Base-by-base conservation (phyloP, 768 basidiomycete genomes). In the Astraeus odoratus region DNA sequence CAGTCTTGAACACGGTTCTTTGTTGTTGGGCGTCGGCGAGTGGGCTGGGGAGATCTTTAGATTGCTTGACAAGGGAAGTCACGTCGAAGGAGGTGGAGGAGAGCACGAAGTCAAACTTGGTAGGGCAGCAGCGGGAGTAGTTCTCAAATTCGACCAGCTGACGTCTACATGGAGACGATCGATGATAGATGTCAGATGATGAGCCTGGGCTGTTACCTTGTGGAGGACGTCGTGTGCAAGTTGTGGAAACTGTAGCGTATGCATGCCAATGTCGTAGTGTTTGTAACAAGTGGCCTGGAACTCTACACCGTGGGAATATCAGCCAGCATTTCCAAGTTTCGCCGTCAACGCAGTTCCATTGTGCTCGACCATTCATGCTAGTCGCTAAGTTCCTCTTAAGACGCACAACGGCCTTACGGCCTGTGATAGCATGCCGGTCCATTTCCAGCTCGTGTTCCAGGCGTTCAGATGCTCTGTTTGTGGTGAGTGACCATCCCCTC, bases 391-490 rank as follows among this genome's bases (percentile, higher is more conserved):
- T 53, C 41, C 47, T n/a, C n/a, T n/a, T 43, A 36, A 49, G 38
- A 33, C 42, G 24, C 13, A 35, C 52, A 2, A 36, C 42, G 39
- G 51, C 49, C 22, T 41, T 57, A 42, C 55, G 58, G 27, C 46
- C 60, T 22, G 26, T 44, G 31, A 24, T 46, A 20, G 29, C 53
- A 15, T 51, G 52, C 39, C 62, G 65, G 30, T 52, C 37, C 22
- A 54, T 75, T 22, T 68, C 64, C 8, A 69, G 69, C 0, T 70
- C 76, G 9, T 51, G 61, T 8, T 42, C 72, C 15, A 73, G 77
- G 55, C 65, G 68, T 55, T 94, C 91, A 5, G 91, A 93, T 62
- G 84, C 88, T 27, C 78, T 93, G 51, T 94, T 93, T 59, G 80
- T 88, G 64, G 91, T 93, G 51, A 44, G 87, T 80, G 27, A 27